These are phyloP conservation scores for Diplosphaera chodatii DNA, from an alignment of 139 green algal species.

Conservation along the genomic window DNA sequence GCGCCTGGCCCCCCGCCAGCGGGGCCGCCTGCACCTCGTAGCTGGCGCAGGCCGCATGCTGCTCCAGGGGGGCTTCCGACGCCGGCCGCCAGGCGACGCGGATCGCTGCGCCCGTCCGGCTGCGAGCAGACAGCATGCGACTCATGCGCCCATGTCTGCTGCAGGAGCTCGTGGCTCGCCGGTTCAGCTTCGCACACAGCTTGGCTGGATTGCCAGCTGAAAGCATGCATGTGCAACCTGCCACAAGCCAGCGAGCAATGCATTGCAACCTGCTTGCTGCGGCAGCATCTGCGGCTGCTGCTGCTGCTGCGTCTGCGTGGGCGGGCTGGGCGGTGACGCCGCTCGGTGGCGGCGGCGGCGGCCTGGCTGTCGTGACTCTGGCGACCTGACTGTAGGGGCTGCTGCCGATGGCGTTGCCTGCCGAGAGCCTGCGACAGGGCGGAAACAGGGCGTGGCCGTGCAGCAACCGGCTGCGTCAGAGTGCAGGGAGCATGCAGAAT, in stretches of 20 bases:
- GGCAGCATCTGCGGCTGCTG: not conserved
- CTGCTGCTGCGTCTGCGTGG: no score
- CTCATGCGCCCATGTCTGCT: not conserved
- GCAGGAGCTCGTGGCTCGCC: no score
- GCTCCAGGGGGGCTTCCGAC: not conserved
- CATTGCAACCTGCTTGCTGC: not conserved
- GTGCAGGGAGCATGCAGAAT: not conserved
- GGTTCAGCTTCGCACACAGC: no score
- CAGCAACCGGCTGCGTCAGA: no score
- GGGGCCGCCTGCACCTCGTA: slow-evolving; percentile 35
- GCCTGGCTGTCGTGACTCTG: slow-evolving; percentile 17
- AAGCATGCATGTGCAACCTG: no score
- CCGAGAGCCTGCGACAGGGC: slow-evolving; percentile 8
- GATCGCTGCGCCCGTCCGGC: not conserved
- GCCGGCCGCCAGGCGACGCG: slow-evolving; percentile 20
- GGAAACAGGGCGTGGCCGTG: not conserved
- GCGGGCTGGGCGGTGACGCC: not conserved
- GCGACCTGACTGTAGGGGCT: slow-evolving; percentile 21
- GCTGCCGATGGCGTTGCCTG: slow-evolving; percentile 38
- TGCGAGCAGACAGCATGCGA: no score
- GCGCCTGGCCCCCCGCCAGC: slow-evolving; percentile 1
- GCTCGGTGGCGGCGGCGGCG: slow-evolving; percentile 18
- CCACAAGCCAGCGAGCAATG: not conserved
- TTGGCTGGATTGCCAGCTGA: no score
- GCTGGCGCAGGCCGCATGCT: slow-evolving; percentile 18